These are phyloP conservation scores for Diplodia scrobiculata DNA, from an alignment of 2,329 filamentous ascomycete genomes.

Conservation along the genomic window DNA sequence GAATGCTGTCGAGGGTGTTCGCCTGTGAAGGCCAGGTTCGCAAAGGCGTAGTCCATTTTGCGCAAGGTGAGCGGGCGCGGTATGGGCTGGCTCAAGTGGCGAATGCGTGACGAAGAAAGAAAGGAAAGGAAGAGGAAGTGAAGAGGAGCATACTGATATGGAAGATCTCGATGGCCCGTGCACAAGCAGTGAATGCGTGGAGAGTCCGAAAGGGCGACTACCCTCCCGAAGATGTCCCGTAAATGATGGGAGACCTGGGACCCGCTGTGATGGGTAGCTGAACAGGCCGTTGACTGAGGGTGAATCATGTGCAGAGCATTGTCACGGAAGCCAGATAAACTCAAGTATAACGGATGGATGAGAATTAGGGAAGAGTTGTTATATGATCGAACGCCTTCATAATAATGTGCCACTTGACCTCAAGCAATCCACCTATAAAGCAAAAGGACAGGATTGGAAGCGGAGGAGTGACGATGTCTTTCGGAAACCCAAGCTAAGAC, in stretches of 20 bases:
- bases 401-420: constrained; percentile 26
- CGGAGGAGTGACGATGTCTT: constrained; percentile 25
- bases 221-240: background rate
- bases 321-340: background rate
- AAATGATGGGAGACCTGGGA: background rate
- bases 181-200: background rate
- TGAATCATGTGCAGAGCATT: background rate
- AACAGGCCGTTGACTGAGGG: background rate
- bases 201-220: background rate
- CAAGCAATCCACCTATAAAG: constrained; percentile 22
- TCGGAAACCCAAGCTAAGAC: constrained; percentile 22
- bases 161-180: background rate
- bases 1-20: background rate
- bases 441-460: constrained; percentile 24
- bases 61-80: background rate
- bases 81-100: background rate
- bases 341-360: background rate
- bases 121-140: background rate
- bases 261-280: background rate
- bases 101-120: background rate
- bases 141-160: background rate
- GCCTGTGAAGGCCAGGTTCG: background rate
- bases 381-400: background rate
- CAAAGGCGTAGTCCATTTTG: background rate
- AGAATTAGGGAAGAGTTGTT: background rate